Percentiles rank a stretch among this genome's conserved stretches.
These are phyloP conservation scores for Penicillium polonicum DNA, from an alignment of 2,329 filamentous ascomycete genomes.

Conservation along the genomic window DNA sequence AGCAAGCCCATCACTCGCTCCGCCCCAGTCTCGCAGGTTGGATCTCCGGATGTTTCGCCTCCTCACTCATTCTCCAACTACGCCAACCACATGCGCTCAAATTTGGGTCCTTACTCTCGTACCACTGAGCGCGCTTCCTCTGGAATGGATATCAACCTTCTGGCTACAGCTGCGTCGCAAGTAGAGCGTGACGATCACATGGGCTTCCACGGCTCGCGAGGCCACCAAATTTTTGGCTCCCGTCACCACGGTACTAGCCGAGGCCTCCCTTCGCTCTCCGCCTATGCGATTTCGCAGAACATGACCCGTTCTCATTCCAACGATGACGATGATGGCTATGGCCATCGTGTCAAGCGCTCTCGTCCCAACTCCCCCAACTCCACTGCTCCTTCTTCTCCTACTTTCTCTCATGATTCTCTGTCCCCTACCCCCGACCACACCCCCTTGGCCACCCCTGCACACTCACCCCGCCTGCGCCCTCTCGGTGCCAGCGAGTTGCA, in stretches of 20 bases:
- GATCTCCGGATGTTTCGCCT: slow-evolving; percentile 93
- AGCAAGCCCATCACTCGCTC: slow-evolving; percentile 81
- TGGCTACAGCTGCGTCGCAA: slow-evolving; percentile 68
- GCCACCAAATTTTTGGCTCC: slow-evolving; percentile 47
- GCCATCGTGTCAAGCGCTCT: slow-evolving; percentile 76
- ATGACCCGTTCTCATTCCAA: slow-evolving; percentile 89
- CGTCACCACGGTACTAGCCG: slow-evolving; percentile 48
- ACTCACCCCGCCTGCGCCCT: slow-evolving; percentile 86
- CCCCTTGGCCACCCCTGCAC: slow-evolving; percentile 93
- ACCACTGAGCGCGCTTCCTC: slow-evolving; percentile 50
- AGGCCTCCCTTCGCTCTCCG: slow-evolving; percentile 72
- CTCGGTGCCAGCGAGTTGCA: slow-evolving; percentile 71
- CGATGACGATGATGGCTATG: slow-evolving; percentile 72
- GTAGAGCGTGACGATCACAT: slow-evolving; percentile 61
- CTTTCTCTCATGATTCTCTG: slow-evolving; percentile 91
- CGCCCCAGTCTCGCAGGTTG: slow-evolving; percentile 79
- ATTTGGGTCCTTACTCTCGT: slow-evolving; percentile 56
- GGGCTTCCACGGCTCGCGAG: slow-evolving; percentile 41
- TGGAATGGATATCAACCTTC: slow-evolving; percentile 63
- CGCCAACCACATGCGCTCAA: slow-evolving; percentile 58
- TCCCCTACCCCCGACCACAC: slow-evolving; percentile 97
- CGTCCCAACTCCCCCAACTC: slow-evolving; percentile 92
- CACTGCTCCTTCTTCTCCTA: slow-evolving; percentile 91
- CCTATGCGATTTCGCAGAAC: slow-evolving; percentile 72
- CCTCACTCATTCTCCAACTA: slow-evolving; percentile 77